Evolutionary conservation across 2,329 filamentous ascomycete species (phyloP).

Genomic region (Whalleya microplaca): DNA sequence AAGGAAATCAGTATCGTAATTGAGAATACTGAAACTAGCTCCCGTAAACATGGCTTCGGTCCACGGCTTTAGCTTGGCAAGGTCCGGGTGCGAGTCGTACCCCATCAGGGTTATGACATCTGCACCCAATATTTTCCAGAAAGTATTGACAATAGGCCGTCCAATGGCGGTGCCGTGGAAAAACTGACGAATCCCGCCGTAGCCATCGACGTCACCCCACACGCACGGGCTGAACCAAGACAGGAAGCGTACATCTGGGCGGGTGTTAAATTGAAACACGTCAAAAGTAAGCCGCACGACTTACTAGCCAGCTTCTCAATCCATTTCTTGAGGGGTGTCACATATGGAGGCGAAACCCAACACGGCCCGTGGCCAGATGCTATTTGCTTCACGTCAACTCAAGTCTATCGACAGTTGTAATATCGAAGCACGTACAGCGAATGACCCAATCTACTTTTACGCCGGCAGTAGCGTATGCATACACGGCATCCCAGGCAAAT

Average conservation of each 20-base stretch:
- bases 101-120: conserved; percentile 59
- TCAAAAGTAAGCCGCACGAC: conserved; percentile 17
- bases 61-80: conserved; percentile 58
- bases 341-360: conserved; percentile 55
- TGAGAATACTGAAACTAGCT: conserved; percentile 61
- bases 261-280: neutral
- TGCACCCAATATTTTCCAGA: conserved; percentile 60
- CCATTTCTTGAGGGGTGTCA: conserved; percentile 54
- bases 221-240: conserved; percentile 77
- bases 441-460: conserved; percentile 61
- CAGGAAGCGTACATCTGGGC: conserved; percentile 62
- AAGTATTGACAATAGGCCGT: conserved; percentile 55
- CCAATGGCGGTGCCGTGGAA: conserved; percentile 62
- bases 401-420: neutral
- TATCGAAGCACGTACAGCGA: conserved; percentile 36
- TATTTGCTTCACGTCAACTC: conserved; percentile 4
- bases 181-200: conserved; percentile 54
- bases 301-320: conserved; percentile 53
- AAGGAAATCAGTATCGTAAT: conserved; percentile 60
- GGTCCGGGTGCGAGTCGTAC: conserved; percentile 58
- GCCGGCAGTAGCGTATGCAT: conserved; percentile 57
- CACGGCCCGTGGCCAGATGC: conserved; percentile 58
- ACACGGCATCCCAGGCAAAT: conserved; percentile 65
- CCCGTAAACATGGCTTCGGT: conserved; percentile 56
- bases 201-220: conserved; percentile 69